Evolutionary conservation across 1,284 basidiomycete species (phyloP).

Genomic region (Ganoderma lucidum): DNA sequence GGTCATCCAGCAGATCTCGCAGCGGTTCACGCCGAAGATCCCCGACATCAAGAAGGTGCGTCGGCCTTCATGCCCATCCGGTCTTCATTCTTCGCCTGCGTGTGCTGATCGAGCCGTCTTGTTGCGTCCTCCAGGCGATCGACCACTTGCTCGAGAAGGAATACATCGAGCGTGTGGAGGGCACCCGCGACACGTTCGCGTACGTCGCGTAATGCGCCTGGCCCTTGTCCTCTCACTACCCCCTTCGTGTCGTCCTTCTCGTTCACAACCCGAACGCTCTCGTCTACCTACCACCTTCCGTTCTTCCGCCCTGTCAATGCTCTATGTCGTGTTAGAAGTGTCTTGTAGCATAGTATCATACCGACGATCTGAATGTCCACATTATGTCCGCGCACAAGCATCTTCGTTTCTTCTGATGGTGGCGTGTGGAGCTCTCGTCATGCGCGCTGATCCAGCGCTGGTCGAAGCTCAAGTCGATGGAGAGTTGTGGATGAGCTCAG

Average conservation of each 20-base stretch:
- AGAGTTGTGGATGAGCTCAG: neutral
- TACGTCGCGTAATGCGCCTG: conserved; percentile 65
- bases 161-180: conserved; percentile 94
- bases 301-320: conserved; percentile 22
- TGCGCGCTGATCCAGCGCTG: neutral
- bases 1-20: conserved; percentile 91
- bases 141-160: conserved; percentile 97
- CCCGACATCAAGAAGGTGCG: conserved; percentile 90
- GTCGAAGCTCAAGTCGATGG: neutral
- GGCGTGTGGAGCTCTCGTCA: neutral
- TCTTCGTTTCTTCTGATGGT: conserved; percentile 2
- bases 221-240: conserved; percentile 5
- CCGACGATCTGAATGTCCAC: conserved; percentile 11
- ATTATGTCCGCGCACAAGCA: conserved; percentile 7
- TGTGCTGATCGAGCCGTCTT: neutral
- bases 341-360: conserved; percentile 38
- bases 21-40: conserved; percentile 90
- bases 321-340: conserved; percentile 37
- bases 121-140: conserved; percentile 74
- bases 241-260: neutral
- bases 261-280: conserved; percentile 2
- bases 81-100: neutral
- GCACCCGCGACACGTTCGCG: conserved; percentile 80
- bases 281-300: conserved; percentile 2
- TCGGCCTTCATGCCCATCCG: conserved; percentile 6